These are phyloP conservation scores for Aristolochia californica DNA, from an alignment of 164 flowering plant genomes.

Conservation along the genomic window DNA sequence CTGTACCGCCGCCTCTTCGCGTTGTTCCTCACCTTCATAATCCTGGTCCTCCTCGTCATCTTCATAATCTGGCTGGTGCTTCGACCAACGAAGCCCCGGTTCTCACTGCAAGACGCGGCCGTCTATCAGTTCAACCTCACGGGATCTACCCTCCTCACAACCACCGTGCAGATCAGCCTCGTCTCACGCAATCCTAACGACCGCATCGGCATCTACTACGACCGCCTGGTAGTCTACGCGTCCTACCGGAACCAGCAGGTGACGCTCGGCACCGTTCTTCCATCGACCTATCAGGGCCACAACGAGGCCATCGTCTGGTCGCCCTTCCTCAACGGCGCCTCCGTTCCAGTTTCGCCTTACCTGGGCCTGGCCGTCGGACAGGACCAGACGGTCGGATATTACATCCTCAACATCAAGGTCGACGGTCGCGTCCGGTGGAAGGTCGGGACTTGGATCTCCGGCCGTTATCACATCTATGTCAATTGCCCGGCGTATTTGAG, in stretches of 20 bases:
- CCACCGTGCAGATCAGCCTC: constrained; percentile 9
- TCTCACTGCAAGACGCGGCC: constrained; percentile 12
- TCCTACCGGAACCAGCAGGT: constrained; percentile 14
- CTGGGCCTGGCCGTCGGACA: constrained; percentile 1
- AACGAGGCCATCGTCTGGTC: constrained; percentile 10
- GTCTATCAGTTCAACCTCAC: constrained; percentile 12
- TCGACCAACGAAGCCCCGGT: constrained; percentile 12
- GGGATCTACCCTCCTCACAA: constrained; percentile 2
- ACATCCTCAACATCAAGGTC: constrained; percentile 4
- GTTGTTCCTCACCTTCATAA: constrained; percentile 2
- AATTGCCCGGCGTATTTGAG: constrained; percentile 9
- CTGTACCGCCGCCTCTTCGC: constrained; percentile 4
- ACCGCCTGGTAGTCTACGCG: constrained; percentile 4
- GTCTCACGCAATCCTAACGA: constrained; percentile 13
- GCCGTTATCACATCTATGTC: constrained; percentile 11
- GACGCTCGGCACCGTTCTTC: constrained; percentile 5
- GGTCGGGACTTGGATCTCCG: constrained; percentile 15
- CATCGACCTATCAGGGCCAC: constrained; percentile 6
- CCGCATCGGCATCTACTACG: constrained; percentile 16
- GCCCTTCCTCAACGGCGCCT: constrained; percentile 6
- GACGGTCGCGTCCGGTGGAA: constrained; percentile 12
- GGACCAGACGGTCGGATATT: constrained; percentile 1
- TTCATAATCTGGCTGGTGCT: constrained; percentile 8
- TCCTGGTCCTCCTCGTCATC: constrained; percentile 5
- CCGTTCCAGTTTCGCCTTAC: constrained; percentile 12